Evolutionary conservation across 768 basidiomycete genomes (phyloP), one percentile per base, ranked within the genome.

Genomic region (Rhizopogon vinicolor): DNA sequence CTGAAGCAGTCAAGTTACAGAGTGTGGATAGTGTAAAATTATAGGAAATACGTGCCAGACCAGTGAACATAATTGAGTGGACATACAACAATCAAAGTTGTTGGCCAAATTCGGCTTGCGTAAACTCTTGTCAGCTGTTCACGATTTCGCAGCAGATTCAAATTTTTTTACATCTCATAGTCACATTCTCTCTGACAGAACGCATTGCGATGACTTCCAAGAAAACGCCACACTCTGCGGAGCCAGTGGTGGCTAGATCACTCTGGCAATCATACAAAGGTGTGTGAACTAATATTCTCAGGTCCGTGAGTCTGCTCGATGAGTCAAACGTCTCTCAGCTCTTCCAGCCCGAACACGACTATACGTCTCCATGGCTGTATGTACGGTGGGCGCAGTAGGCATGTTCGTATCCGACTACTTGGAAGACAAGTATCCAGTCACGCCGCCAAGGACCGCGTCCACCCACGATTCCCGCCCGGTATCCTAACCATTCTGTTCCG

Each of bases 11-110:
- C 16, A 39, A 54, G 57, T 60, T 53, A 52, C 56, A 60, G 19
- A 19, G 43, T 44, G 16, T 31, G 54, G 25, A 42, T 29, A 22
- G 35, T 12, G 42, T 40, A 22, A 48, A 29, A 13, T 51, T 49
- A 35, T 50, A 16, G 13, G 5, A 44, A 25, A 33, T 41, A 67
- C 85, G 65, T 75, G 88, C 89, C 72, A 91, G 76, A 63, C 89
- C 89, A 51, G 89, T 91, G 70, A 91, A 91, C 89, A 91, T 90
- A 45, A 35, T 40, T 53, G 54, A 64, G 31, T 33, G 25, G 25
- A 25, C 25, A 25, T 25, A 25, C 25, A 25, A 25, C n/a, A 25
- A 25, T 25, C 25, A 25, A 25, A 25, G 25, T 25, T 22, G 22
- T 22, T 25, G 25, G 25, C 25, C 25, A 25, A 53, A 45, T 55